phyloP scores from a whole-genome alignment of 345 rosid genomes.

The Gossypioides kirkii region DNA sequence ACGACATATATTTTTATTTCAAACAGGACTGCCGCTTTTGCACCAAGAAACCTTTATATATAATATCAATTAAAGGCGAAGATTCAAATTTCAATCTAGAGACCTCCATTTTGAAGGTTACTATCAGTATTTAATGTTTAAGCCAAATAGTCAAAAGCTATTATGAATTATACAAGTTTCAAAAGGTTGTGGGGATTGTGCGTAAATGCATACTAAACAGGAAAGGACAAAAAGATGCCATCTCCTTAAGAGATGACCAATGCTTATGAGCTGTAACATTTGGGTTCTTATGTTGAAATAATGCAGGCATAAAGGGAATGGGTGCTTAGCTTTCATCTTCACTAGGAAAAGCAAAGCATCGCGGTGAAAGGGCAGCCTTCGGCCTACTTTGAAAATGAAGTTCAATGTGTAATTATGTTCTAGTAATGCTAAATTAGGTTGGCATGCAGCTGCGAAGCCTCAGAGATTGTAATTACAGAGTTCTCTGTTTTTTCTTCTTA shows the following conservation, averaged over 20 bases:
- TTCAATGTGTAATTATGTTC: conserved; percentile 13
- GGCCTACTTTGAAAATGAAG: background rate
- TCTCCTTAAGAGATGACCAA: background rate
- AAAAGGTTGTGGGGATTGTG: too few relatives aligned
- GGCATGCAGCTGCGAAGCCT: conserved; percentile 1
- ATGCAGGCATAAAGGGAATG: conserved; percentile 36
- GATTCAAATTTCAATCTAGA: background rate
- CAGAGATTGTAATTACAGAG: conserved; percentile 1
- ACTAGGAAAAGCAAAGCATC: conserved; percentile 17
- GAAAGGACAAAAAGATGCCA: too few relatives aligned
- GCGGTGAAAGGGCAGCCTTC: background rate
- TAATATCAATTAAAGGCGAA: background rate
- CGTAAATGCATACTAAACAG: too few relatives aligned
- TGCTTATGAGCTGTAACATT: conserved; percentile 1
- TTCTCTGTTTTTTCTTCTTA: background rate
- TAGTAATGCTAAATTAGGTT: conserved; percentile 16
- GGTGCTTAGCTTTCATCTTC: conserved; percentile 52
- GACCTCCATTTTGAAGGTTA: background rate
- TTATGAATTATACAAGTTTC: background rate
- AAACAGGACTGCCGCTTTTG: background rate
- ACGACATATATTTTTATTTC: background rate
- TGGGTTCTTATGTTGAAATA: background rate
- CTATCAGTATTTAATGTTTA: background rate
- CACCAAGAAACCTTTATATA: background rate
- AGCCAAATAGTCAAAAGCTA: background rate